These are phyloP conservation scores for Acacia pycnantha DNA, from an alignment of 331 rosid genomes.

Conservation along the genomic window DNA sequence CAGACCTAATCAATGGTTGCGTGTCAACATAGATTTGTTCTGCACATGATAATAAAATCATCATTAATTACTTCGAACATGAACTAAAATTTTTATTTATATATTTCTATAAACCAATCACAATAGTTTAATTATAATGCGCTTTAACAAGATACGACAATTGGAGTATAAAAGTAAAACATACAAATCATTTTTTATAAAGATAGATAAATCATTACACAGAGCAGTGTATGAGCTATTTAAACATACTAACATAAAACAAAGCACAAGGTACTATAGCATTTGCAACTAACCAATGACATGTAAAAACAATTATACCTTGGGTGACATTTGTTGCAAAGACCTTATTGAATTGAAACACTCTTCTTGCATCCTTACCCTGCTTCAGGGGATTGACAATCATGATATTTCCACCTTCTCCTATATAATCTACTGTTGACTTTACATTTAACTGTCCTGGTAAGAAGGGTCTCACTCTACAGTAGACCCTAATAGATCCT, in stretches of 20 bases:
- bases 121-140: not conserved
- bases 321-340: slow-evolving; percentile 87
- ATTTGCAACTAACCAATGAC: not conserved
- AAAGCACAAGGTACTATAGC: slow-evolving; percentile 12
- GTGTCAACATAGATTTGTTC: slow-evolving; percentile 92
- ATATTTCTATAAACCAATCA: slow-evolving; percentile 13
- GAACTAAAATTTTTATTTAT: not conserved
- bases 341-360: slow-evolving; percentile 90
- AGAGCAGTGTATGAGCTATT: not conserved
- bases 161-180: not conserved
- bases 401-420: slow-evolving; percentile 97
- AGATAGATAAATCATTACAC: not conserved
- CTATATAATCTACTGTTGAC: slow-evolving; percentile 84
- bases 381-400: slow-evolving; percentile 85
- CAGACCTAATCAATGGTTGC: slow-evolving; percentile 81
- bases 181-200: not conserved
- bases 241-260: not conserved
- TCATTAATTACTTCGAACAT: slow-evolving; percentile 22
- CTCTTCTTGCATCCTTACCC: slow-evolving; percentile 81
- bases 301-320: slow-evolving; percentile 46
- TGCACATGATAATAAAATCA: slow-evolving; percentile 38
- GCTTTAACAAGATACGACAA: not conserved
- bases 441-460: slow-evolving; percentile 67
- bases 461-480: slow-evolving; percentile 95
- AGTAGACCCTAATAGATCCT: slow-evolving; percentile 93